Evolutionary conservation across 176 grass and related monocot species (phyloP).

Genomic region (Triticum aestivum): DNA sequence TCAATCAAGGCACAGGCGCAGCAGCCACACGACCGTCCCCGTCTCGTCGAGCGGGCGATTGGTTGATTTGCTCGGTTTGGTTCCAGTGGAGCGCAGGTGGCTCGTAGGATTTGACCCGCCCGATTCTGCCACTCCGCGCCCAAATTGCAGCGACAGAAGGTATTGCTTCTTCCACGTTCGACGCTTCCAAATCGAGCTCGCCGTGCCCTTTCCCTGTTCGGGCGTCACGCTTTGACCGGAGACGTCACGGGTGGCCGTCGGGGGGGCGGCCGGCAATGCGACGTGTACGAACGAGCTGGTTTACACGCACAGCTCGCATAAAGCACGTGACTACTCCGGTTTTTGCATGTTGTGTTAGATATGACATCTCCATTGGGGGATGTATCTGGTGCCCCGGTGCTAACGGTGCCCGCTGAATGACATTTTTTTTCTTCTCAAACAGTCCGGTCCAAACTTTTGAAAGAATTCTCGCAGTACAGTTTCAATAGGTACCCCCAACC

Average conservation of each 20-base stretch:
- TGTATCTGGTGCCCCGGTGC: too few relatives aligned
- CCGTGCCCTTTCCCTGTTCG: background rate
- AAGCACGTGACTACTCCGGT: background rate
- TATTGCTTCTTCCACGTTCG: slow-evolving; percentile 1
- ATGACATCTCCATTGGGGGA: too few relatives aligned
- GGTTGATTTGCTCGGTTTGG: background rate
- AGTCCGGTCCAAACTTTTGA: too few relatives aligned
- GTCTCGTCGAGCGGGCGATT: background rate
- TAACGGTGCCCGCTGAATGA: too few relatives aligned
- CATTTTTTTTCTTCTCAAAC: too few relatives aligned
- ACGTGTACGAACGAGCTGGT: background rate
- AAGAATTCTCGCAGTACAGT: background rate
- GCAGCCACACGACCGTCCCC: background rate
- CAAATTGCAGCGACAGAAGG: slow-evolving; percentile 2
- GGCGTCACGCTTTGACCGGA: background rate
- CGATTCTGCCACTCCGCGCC: background rate
- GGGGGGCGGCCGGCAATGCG: background rate
- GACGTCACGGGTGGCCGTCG: background rate
- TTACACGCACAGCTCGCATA: background rate
- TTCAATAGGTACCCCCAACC: background rate
- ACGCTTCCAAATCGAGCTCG: slow-evolving; percentile 12
- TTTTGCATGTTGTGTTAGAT: too few relatives aligned
- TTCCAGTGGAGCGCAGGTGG: background rate
- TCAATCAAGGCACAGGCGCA: background rate
- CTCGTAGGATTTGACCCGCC: background rate